A percentile compares a stretch with the other conserved stretches of the same genome.
Conservation (phyloP, 208 protist genomes). For the Plasmodiophora brassicae region DNA sequence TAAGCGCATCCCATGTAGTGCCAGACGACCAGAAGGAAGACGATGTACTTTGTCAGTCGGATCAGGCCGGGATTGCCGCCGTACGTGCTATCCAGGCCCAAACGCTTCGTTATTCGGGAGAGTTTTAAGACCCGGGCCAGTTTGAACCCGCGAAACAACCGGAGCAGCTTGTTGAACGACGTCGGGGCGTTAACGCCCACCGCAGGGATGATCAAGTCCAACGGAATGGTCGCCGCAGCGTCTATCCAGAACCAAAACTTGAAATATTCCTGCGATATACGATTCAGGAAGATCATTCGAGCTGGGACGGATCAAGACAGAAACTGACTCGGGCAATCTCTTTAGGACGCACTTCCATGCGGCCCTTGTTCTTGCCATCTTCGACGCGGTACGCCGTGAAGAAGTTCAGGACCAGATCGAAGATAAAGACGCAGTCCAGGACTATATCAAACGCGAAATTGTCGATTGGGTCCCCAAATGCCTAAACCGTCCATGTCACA, state of each 20-base stretch:
- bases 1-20: slow-evolving; percentile 33
- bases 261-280: no score
- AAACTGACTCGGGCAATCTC: background rate
- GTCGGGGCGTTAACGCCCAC: background rate
- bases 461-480: slow-evolving; percentile 13
- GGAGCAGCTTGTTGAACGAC: slow-evolving; percentile 19
- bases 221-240: background rate
- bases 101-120: background rate
- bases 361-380: slow-evolving; percentile 7
- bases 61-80: background rate
- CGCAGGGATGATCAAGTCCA: background rate
- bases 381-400: slow-evolving; percentile 24
- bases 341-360: background rate
- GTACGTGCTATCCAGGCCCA: background rate
- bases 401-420: slow-evolving; percentile 19
- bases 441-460: background rate
- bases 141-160: slow-evolving; percentile 21
- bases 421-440: background rate
- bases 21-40: background rate
- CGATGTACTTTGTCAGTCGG: slow-evolving; percentile 5
- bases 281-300: no score
- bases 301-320: no score
- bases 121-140: slow-evolving; percentile 10
- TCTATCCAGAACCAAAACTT: slow-evolving; percentile 33
- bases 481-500: no score